Conservation (phyloP, 2,329 filamentous ascomycete species). For the Aspergillus ibericus region DNA sequence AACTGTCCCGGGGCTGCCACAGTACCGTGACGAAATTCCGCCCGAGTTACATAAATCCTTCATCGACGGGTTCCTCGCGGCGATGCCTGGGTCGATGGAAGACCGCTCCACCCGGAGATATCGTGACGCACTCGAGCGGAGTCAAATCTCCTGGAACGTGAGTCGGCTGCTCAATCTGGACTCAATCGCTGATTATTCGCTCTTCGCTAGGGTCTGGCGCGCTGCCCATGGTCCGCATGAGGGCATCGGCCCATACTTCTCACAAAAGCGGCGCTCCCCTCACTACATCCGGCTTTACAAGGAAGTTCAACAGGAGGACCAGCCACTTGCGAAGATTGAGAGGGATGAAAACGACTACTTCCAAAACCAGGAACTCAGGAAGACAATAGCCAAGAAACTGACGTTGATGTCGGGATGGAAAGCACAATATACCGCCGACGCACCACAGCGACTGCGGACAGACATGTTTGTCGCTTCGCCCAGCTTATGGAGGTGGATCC, state of each 20-base stretch:
- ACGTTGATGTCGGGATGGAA: slow-evolving; percentile 22
- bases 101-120: slow-evolving; percentile 11
- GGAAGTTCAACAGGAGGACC: slow-evolving; percentile 16
- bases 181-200: slow-evolving; percentile 17
- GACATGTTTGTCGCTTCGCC: slow-evolving; percentile 21
- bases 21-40: slow-evolving; percentile 20
- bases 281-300: slow-evolving; percentile 15
- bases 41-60: slow-evolving; percentile 8
- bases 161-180: slow-evolving; percentile 23
- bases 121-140: slow-evolving; percentile 10
- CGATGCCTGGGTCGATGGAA: not conserved
- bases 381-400: slow-evolving; percentile 20
- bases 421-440: slow-evolving; percentile 8
- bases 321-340: slow-evolving; percentile 10
- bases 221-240: slow-evolving; percentile 1
- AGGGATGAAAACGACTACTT: slow-evolving; percentile 20
- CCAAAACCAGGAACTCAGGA: slow-evolving; percentile 8
- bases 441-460: slow-evolving; percentile 14
- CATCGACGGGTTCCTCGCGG: slow-evolving; percentile 10
- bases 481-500: slow-evolving; percentile 23
- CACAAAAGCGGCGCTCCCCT: slow-evolving; percentile 8
- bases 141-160: slow-evolving; percentile 16
- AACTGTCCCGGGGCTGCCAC: slow-evolving; percentile 22
- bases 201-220: slow-evolving; percentile 18
- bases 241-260: slow-evolving; percentile 9